These are phyloP conservation scores for Pogostemon cablin DNA, from an alignment of 257 asterid genomes.

Conservation along the genomic window DNA sequence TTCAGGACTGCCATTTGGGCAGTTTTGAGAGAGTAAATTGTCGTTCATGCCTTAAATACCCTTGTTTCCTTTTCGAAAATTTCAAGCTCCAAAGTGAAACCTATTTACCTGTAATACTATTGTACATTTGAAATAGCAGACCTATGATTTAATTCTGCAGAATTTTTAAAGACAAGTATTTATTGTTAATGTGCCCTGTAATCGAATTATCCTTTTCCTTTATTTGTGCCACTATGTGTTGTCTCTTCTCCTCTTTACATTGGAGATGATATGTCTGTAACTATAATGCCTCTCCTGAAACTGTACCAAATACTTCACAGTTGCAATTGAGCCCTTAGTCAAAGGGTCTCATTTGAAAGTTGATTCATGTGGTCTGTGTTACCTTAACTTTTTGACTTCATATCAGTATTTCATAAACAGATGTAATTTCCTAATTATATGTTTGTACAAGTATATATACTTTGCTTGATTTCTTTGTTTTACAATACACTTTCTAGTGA, in stretches of 20 bases:
- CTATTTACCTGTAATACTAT: not conserved
- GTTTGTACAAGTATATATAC: not conserved
- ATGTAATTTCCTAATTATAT: not conserved
- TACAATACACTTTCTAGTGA: slow-evolving; percentile 4
- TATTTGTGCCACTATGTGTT: not conserved
- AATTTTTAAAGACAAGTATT: not conserved
- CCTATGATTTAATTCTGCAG: not conserved
- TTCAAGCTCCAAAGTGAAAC: slow-evolving; percentile 1
- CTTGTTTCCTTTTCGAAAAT: not conserved
- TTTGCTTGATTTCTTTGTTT: slow-evolving; percentile 4
- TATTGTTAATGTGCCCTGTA: slow-evolving; percentile 1
- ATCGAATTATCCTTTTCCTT: not conserved
- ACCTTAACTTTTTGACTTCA: slow-evolving; percentile 11
- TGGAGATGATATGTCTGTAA: not conserved
- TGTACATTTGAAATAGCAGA: not conserved
- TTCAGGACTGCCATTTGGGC: not conserved
- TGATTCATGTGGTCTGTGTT: not conserved
- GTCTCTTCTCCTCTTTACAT: not conserved
- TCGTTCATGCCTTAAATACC: not conserved
- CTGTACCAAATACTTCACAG: not conserved
- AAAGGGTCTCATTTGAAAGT: not conserved
- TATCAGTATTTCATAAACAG: not conserved
- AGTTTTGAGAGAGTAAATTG: slow-evolving; percentile 1
- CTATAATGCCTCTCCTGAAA: not conserved
- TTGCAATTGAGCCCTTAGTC: not conserved